Evolutionary conservation across 345 rosid genomes (phyloP), one percentile per base, ranked within the genome.

Genomic region (Dimocarpus longan): DNA sequence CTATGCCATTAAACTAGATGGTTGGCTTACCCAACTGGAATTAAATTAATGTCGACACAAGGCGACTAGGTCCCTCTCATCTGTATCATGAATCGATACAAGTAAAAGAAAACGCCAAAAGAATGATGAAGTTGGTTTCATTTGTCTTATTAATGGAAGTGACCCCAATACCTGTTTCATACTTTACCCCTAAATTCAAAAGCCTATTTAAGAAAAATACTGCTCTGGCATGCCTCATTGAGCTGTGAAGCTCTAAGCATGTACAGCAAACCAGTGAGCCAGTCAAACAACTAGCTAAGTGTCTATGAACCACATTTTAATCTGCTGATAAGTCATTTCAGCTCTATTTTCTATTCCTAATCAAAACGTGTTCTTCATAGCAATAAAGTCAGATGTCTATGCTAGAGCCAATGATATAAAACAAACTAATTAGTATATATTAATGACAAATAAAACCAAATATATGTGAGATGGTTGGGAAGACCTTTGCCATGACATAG

Each of bases 401-500:
- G 37, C 43, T 42, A 10, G 21, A 73, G 39, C 46, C 59, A 65
- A 80, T 43, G 71, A 57, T 22, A 40, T 6, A 10, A 50, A 5
- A n/a, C 37, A 22, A 19, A 44, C 68, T 9, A 5, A 13, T n/a
- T 1, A 26, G 43, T 22, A 26, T 8, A 39, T 22, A 68, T 57
- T 40, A 46, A 21, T 40, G 3, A 68, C 39, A 26, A 19, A 60
- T 24, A 22, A 16, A 83, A 39, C 0, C 10, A 62, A 21, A 74
- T 69, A 74, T 59, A 77, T 40, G 39, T 48, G 48, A 78, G 78
- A 76, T 32, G 56, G 56, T 28, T 10, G 73, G 6, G 10, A 72
- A 75, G 85, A 96, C 99, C 92, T 87, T 86, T 90, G 75, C 98
- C 99, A 79, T 93, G 98, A 73, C 95, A 91, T 60, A 93, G 86